phyloP scores from a whole-genome alignment of 768 basidiomycete species.

The Boletus speciosus region DNA sequence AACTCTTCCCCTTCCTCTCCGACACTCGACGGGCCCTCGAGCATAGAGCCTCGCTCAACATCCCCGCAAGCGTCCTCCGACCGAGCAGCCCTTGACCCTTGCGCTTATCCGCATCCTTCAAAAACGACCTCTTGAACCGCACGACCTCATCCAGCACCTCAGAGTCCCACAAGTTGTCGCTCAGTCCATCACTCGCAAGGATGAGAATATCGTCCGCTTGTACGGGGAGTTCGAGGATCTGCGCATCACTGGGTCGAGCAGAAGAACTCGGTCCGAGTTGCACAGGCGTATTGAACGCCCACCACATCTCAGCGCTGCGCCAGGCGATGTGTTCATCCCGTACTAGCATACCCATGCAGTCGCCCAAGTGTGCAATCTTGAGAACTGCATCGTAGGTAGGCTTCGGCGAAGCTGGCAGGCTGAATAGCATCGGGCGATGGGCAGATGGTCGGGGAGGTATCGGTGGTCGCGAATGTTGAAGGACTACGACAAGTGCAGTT shows the following conservation, averaged over 20 bases:
- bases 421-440: slow-evolving; percentile 17
- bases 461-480: slow-evolving; percentile 40
- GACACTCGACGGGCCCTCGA: slow-evolving; percentile 71
- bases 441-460: slow-evolving; percentile 15
- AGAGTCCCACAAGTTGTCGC: slow-evolving; percentile 87
- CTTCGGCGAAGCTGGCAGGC: slow-evolving; percentile 25
- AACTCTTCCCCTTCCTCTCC: slow-evolving; percentile 39
- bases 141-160: slow-evolving; percentile 81
- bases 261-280: slow-evolving; percentile 61
- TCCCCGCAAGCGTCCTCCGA: slow-evolving; percentile 57
- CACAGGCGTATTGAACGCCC: slow-evolving; percentile 67
- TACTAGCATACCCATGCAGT: slow-evolving; percentile 85
- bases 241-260: slow-evolving; percentile 66
- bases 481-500: slow-evolving; percentile 63
- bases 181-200: slow-evolving; percentile 76
- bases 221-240: slow-evolving; percentile 66
- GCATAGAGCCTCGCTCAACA: slow-evolving; percentile 78
- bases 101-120: slow-evolving; percentile 20
- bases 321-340: slow-evolving; percentile 76
- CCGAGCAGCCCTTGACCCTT: slow-evolving; percentile 33
- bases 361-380: slow-evolving; percentile 81
- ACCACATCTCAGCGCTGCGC: slow-evolving; percentile 93
- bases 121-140: slow-evolving; percentile 46
- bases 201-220: slow-evolving; percentile 73
- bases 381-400: slow-evolving; percentile 57